Evolutionary conservation across 2,329 filamentous ascomycete genomes (phyloP).

Genomic region (Blumeriella jaapii): DNA sequence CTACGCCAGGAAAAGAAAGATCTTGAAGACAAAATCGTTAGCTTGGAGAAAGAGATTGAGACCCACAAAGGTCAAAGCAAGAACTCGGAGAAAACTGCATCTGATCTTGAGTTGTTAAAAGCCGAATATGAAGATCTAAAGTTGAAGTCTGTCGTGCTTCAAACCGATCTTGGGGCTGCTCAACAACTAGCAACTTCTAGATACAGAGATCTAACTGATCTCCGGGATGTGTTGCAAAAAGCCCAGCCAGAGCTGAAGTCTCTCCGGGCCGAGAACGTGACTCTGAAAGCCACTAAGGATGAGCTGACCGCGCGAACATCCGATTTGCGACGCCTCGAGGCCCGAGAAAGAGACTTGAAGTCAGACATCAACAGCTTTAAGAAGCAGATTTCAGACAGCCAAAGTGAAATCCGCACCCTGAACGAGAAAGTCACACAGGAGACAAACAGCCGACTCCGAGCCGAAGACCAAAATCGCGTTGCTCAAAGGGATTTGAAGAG

Average conservation of each 20-base stretch:
- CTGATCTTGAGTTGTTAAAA: conserved; percentile 30
- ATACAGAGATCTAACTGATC: conserved; percentile 77
- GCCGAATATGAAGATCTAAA: conserved; percentile 57
- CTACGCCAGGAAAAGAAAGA: conserved; percentile 57
- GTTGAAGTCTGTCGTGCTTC: conserved; percentile 53
- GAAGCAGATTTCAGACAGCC: conserved; percentile 59
- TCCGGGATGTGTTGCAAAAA: conserved; percentile 71
- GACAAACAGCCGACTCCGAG: conserved; percentile 54
- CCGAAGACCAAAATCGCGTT: conserved; percentile 69
- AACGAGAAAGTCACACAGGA: conserved; percentile 71
- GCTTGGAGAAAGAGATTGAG: conserved; percentile 60
- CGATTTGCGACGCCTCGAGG: conserved; percentile 67
- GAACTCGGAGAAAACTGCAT: conserved; percentile 21
- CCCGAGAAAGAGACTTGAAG: conserved; percentile 69
- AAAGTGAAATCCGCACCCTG: conserved; percentile 64
- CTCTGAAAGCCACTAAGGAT: conserved; percentile 63
- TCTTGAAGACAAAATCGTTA: conserved; percentile 51
- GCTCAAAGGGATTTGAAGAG: conserved; percentile 67
- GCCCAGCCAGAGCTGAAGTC: conserved; percentile 75
- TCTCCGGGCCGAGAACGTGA: conserved; percentile 64
- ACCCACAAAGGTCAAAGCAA: conserved; percentile 23
- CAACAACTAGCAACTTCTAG: conserved; percentile 77
- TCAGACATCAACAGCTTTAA: conserved; percentile 61
- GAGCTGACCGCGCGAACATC: conserved; percentile 51
- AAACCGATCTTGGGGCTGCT: conserved; percentile 75